Conservation (phyloP, 2,329 filamentous ascomycete genomes). For the Trichoderma sp. region DNA sequence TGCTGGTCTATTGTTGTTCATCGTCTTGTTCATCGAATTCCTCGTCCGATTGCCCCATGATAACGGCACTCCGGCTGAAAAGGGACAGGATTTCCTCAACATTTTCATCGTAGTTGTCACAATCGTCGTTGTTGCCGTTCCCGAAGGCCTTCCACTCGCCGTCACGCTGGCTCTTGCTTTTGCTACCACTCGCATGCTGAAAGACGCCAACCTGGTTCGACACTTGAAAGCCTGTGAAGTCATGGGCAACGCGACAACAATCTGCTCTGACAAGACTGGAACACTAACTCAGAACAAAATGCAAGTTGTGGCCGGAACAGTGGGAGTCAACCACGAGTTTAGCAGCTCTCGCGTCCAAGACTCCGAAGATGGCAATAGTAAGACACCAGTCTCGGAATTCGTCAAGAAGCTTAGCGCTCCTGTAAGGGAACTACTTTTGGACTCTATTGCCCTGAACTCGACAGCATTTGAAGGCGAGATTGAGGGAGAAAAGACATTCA, state of each 20-base stretch:
- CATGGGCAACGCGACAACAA: slow-evolving; percentile 76
- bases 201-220: slow-evolving; percentile 75
- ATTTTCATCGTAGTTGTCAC: slow-evolving; percentile 79
- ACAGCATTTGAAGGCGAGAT: slow-evolving; percentile 76
- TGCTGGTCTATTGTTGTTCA: slow-evolving; percentile 77
- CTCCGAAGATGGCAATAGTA: slow-evolving; percentile 23
- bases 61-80: slow-evolving; percentile 62
- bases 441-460: slow-evolving; percentile 66
- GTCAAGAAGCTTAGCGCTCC: slow-evolving; percentile 46
- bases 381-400: slow-evolving; percentile 48
- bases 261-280: slow-evolving; percentile 69
- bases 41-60: slow-evolving; percentile 63
- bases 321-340: slow-evolving; percentile 59
- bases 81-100: slow-evolving; percentile 75
- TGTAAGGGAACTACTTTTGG: slow-evolving; percentile 55
- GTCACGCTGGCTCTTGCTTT: slow-evolving; percentile 78
- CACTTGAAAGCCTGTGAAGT: slow-evolving; percentile 78
- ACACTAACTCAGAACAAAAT: slow-evolving; percentile 70
- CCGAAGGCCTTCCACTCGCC: slow-evolving; percentile 74
- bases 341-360: slow-evolving; percentile 19
- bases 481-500: slow-evolving; percentile 66
- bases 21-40: slow-evolving; percentile 85
- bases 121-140: slow-evolving; percentile 78
- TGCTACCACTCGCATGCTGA: slow-evolving; percentile 75
- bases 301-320: slow-evolving; percentile 63